Evolutionary conservation across 192 early-diverging fungal genomes (phyloP).

Genomic region (Backusella parvicylindrica): DNA sequence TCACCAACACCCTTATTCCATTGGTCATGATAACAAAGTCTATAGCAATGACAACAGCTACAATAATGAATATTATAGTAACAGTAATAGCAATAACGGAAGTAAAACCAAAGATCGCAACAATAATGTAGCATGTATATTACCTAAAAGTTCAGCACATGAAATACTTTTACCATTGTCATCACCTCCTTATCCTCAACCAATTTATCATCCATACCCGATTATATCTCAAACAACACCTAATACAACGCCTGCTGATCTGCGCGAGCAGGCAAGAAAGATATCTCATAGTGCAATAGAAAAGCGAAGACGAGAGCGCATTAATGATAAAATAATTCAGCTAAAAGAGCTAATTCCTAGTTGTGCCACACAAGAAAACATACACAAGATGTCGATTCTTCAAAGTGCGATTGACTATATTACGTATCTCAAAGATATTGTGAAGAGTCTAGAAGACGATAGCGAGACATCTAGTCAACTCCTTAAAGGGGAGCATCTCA

Average conservation of each 20-base stretch:
- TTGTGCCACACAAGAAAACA: slow-evolving; percentile 57
- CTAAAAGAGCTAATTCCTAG: slow-evolving; percentile 70
- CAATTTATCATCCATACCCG: neutral
- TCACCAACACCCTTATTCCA: slow-evolving; percentile 1
- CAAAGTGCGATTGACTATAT: slow-evolving; percentile 75
- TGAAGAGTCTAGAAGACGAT: slow-evolving; percentile 18
- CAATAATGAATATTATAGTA: neutral
- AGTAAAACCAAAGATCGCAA: too few species aligned
- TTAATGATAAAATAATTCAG: slow-evolving; percentile 76
- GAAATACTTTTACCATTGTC: neutral
- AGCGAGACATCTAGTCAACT: neutral
- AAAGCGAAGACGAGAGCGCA: slow-evolving; percentile 76
- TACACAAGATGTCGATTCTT: slow-evolving; percentile 68
- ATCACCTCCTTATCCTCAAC: neutral
- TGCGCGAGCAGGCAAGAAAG: slow-evolving; percentile 69
- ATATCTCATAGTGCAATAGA: slow-evolving; percentile 83
- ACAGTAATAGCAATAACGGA: neutral
- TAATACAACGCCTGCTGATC: slow-evolving; percentile 29
- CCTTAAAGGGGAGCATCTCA: slow-evolving; percentile 15
- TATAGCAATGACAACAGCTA: neutral
- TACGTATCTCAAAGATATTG: slow-evolving; percentile 43
- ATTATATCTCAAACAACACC: neutral
- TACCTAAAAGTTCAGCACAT: neutral
- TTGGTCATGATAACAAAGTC: neutral
- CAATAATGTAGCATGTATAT: neutral